Percentiles rank a stretch among this genome's conserved stretches.
These are phyloP conservation scores for Orbilia ellipsospora DNA, from an alignment of 2,329 filamentous ascomycete genomes.

Conservation along the genomic window DNA sequence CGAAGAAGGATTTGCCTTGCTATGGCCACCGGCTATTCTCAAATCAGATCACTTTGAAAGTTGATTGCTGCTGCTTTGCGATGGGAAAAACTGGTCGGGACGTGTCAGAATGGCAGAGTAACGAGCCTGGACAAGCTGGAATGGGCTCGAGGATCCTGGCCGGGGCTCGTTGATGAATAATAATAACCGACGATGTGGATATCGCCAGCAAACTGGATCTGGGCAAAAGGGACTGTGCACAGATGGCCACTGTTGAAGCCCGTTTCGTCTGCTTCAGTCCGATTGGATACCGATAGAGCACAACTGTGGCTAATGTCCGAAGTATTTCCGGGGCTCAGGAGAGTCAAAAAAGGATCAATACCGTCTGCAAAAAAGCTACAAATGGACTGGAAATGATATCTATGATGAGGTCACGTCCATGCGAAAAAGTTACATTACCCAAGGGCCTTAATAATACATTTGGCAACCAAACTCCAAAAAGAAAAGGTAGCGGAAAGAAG, in stretches of 20 bases:
- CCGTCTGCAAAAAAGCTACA: conserved; percentile 9
- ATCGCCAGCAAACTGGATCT: conserved; percentile 48
- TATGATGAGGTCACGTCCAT: conserved; percentile 31
- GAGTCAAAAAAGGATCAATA: background rate
- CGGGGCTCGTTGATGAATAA: conserved; percentile 34
- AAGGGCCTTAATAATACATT: background rate
- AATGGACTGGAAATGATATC: background rate
- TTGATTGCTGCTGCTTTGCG: conserved; percentile 4
- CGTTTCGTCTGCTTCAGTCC: conserved; percentile 7
- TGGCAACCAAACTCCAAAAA: background rate
- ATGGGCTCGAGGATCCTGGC: conserved; percentile 32
- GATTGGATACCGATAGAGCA: conserved; percentile 33
- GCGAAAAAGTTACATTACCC: background rate
- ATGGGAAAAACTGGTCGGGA: conserved; percentile 1
- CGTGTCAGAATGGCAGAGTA: conserved; percentile 25
- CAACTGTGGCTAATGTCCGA: conserved; percentile 43
- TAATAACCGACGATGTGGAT: conserved; percentile 21
- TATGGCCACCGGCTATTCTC: conserved; percentile 14
- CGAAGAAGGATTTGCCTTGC: conserved; percentile 40
- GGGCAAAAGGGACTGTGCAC: conserved; percentile 11
- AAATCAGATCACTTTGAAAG: conserved; percentile 9
- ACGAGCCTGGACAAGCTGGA: conserved; percentile 34
- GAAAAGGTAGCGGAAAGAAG: conserved; percentile 11
- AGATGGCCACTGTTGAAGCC: conserved; percentile 33
- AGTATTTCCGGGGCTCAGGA: conserved; percentile 19